A percentile compares a stretch with the other conserved stretches of the same genome.
phyloP scores from a whole-genome alignment of 1,284 basidiomycete species.

The Cryptococcus sp. region DNA sequence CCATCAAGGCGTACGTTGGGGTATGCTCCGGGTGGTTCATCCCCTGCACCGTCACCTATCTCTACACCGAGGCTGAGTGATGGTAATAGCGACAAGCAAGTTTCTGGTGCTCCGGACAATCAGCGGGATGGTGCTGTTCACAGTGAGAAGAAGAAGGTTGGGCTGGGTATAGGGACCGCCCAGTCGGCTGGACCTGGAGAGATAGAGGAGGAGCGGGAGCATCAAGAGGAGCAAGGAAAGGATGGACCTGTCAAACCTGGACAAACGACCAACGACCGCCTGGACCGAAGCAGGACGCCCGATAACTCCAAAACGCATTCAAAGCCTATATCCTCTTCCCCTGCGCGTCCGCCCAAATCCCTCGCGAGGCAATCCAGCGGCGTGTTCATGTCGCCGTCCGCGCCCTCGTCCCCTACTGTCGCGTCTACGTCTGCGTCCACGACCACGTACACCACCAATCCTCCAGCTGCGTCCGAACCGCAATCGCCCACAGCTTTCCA shows the following conservation, averaged over 20 bases:
- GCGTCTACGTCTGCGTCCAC: no score
- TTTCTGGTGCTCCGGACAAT: no score
- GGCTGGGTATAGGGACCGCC: background rate
- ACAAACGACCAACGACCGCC: background rate
- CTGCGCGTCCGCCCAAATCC: background rate
- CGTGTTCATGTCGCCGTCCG: background rate
- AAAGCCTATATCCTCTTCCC: background rate
- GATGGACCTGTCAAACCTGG: background rate
- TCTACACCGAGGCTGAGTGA: slow-evolving; percentile 1
- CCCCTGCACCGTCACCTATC: background rate
- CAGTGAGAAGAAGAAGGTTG: background rate
- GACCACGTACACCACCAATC: no score
- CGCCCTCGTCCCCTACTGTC: no score
- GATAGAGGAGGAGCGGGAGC: background rate
- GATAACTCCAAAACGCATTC: background rate
- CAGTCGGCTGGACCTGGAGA: no score
- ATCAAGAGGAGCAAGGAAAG: background rate
- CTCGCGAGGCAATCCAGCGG: background rate
- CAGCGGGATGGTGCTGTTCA: background rate
- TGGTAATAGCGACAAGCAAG: background rate
- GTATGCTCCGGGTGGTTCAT: no score
- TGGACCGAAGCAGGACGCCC: background rate
- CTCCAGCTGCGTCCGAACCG: no score
- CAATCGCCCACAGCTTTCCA: no score
- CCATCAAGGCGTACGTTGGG: slow-evolving; percentile 7